phyloP scores from a whole-genome alignment of 306 rosid genomes.

The Prunus dulcis region DNA sequence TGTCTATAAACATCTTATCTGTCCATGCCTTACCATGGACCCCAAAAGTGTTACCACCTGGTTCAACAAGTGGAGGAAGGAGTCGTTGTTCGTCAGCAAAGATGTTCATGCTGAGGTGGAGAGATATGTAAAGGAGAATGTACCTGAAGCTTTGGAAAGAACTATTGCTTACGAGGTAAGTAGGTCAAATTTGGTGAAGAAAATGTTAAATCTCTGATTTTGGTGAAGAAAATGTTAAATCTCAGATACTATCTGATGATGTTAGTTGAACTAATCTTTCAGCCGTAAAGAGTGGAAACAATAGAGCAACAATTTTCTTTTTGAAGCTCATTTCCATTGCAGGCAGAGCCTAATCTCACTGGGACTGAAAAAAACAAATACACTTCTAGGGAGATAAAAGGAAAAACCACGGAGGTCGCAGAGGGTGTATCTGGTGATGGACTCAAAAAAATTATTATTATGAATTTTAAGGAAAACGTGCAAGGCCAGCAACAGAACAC shows the following conservation, averaged over 20 bases:
- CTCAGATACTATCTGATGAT: neutral
- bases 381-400: slow-evolving; percentile 5
- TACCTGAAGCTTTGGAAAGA: slow-evolving; percentile 40
- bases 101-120: slow-evolving; percentile 32
- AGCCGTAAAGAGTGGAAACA: neutral
- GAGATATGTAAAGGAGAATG: slow-evolving; percentile 39
- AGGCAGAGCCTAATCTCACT: neutral
- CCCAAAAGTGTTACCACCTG: slow-evolving; percentile 3
- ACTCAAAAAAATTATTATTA: neutral
- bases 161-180: slow-evolving; percentile 45
- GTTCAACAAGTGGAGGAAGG: slow-evolving; percentile 27
- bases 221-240: neutral
- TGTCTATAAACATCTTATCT: slow-evolving; percentile 36
- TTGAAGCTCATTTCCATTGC: neutral
- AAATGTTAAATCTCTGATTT: neutral
- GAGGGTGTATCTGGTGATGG: neutral
- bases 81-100: neutral
- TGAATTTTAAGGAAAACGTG: neutral
- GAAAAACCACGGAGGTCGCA: neutral
- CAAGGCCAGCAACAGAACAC: neutral
- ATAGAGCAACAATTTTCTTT: neutral
- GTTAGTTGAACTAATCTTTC: no score
- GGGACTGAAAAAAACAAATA: neutral
- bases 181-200: neutral
- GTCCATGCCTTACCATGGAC: slow-evolving; percentile 19